These are phyloP conservation scores for Camelina hispida DNA, from an alignment of 345 rosid genomes.

Conservation along the genomic window DNA sequence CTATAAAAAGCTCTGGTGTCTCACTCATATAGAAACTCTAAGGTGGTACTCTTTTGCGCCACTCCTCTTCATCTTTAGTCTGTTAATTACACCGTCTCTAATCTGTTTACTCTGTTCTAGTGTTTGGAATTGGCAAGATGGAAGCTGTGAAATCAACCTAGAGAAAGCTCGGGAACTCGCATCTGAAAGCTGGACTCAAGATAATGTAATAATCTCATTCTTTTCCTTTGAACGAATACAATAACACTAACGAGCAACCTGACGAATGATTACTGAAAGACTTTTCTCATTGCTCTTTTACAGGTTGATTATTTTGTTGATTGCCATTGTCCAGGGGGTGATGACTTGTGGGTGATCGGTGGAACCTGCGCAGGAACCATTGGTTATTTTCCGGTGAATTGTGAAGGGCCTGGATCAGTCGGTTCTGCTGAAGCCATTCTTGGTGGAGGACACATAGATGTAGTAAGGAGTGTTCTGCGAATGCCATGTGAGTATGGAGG, in stretches of 20 bases:
- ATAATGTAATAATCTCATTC: conserved; percentile 53
- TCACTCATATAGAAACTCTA: conserved; percentile 87
- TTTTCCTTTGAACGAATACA: not conserved
- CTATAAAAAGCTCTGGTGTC: conserved; percentile 82
- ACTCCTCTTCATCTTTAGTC: not conserved
- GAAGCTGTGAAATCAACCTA: conserved; percentile 58
- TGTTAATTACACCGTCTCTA: not conserved
- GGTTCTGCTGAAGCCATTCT: conserved; percentile 78
- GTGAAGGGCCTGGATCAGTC: conserved; percentile 49
- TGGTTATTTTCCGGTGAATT: conserved; percentile 82
- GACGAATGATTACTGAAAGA: not conserved
- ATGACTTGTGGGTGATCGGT: conserved; percentile 84
- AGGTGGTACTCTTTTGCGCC: conserved; percentile 67
- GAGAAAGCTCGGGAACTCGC: conserved; percentile 84
- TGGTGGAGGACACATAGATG: conserved; percentile 76
- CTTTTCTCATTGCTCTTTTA: conserved; percentile 12
- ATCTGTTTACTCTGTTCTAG: conserved; percentile 43
- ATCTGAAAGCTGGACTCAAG: conserved; percentile 71
- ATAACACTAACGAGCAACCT: not conserved
- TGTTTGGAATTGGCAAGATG: conserved; percentile 85
- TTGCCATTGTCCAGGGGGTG: conserved; percentile 71
- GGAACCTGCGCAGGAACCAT: conserved; percentile 76
- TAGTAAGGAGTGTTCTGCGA: conserved; percentile 76
- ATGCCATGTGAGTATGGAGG: conserved; percentile 53
- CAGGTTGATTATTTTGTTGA: conserved; percentile 97